These are phyloP conservation scores for Cudoniella acicularis DNA, from an alignment of 495 filamentous ascomycete genomes.

Conservation along the genomic window DNA sequence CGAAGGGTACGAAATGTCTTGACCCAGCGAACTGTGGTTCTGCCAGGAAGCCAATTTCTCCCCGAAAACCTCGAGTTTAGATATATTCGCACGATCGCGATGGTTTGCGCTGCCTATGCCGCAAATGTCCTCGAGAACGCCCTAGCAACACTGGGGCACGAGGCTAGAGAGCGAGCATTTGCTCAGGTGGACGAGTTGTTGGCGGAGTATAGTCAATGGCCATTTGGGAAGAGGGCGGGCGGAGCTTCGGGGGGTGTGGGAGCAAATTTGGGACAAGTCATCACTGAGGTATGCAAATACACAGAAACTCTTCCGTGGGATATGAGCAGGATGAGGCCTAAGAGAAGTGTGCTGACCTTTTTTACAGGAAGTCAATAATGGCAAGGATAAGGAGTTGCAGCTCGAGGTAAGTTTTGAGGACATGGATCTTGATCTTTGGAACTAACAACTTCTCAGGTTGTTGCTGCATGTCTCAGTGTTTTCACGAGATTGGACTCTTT, in stretches of 20 bases:
- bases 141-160: slow-evolving; percentile 88
- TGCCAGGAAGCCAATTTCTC: slow-evolving; percentile 77
- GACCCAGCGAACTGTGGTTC: slow-evolving; percentile 88
- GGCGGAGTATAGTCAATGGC: slow-evolving; percentile 94
- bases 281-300: too few relatives aligned
- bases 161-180: slow-evolving; percentile 89
- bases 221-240: slow-evolving; percentile 77
- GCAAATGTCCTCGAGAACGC: slow-evolving; percentile 98
- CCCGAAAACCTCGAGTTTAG: slow-evolving; percentile 93
- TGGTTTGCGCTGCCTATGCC: slow-evolving; percentile 98
- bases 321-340: too few relatives aligned
- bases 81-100: slow-evolving; percentile 83
- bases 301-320: too few relatives aligned
- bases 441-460: slow-evolving; percentile 51
- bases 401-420: slow-evolving; percentile 60
- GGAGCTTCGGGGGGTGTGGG: slow-evolving; percentile 76
- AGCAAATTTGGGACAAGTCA: slow-evolving; percentile 88
- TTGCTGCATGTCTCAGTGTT: slow-evolving; percentile 92
- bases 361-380: slow-evolving; percentile 77
- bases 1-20: slow-evolving; percentile 87
- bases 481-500: slow-evolving; percentile 95
- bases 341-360: too few relatives aligned
- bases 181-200: slow-evolving; percentile 95
- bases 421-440: neutral
- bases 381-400: slow-evolving; percentile 89